Conservation (phyloP, 2,329 filamentous ascomycete species). For the Pyrenochaeta sp. region DNA sequence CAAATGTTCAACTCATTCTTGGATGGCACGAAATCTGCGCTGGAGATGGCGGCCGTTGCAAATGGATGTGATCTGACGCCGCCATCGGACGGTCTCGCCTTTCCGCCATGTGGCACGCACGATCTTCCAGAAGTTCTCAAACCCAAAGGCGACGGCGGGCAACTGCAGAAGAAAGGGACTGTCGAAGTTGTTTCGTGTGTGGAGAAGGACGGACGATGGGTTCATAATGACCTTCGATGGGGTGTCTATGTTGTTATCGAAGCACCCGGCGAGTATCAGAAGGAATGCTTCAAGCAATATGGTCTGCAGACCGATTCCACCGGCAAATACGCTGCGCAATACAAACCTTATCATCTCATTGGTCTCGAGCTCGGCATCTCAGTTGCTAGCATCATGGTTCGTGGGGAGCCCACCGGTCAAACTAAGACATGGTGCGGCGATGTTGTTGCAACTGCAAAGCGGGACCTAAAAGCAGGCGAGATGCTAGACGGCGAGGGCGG, state of each 20-base stretch:
- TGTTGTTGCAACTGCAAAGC: conserved; percentile 58
- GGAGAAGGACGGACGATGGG: conserved; percentile 54
- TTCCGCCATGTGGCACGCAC: conserved; percentile 56
- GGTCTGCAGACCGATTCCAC: conserved; percentile 55
- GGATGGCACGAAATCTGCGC: conserved; percentile 58
- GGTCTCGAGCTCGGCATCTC: conserved; percentile 57
- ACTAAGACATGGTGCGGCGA: conserved; percentile 56
- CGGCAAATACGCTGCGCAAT: conserved; percentile 55
- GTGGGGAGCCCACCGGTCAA: conserved; percentile 57
- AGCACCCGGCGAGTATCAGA: conserved; percentile 53
- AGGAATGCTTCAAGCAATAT: conserved; percentile 56
- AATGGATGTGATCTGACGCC: conserved; percentile 56
- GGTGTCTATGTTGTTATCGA: conserved; percentile 59
- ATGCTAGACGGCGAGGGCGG: conserved; percentile 58
- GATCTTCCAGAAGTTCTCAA: conserved; percentile 55
- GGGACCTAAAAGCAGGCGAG: conserved; percentile 55
- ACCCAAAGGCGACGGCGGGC: conserved; percentile 53
- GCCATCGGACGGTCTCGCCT: conserved; percentile 52
- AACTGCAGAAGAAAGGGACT: conserved; percentile 52
- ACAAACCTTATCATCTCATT: conserved; percentile 60
- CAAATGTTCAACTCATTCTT: conserved; percentile 62
- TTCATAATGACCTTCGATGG: conserved; percentile 54
- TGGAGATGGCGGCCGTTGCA: conserved; percentile 60
- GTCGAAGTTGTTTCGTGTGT: conserved; percentile 59
- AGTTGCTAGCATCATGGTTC: conserved; percentile 56